A percentile compares a stretch with the other conserved stretches of the same genome.
These are phyloP conservation scores for Thermothelomyces thermophilus DNA, from an alignment of 2,329 filamentous ascomycete genomes.

Conservation along the genomic window DNA sequence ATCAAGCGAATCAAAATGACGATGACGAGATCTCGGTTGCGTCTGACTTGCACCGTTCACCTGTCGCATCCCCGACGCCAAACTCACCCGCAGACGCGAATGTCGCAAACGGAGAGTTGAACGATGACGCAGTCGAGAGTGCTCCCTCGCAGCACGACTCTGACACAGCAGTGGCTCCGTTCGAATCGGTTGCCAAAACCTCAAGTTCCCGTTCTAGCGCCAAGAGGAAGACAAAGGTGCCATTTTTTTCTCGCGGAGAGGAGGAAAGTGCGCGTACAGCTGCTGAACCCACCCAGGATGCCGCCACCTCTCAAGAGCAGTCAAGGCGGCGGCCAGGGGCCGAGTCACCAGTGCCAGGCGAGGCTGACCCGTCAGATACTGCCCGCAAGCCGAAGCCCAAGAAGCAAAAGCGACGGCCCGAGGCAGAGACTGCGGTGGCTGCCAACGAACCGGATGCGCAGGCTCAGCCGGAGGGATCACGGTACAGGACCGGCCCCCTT, in stretches of 20 bases:
- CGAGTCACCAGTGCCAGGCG: background rate
- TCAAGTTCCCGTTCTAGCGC: background rate
- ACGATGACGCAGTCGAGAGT: background rate
- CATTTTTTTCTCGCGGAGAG: constrained; percentile 11
- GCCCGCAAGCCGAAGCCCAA: background rate
- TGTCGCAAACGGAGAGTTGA: background rate
- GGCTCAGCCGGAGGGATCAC: background rate
- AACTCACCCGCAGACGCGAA: background rate
- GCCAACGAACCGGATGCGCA: background rate
- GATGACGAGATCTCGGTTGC: background rate
- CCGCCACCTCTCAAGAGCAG: constrained; percentile 1
- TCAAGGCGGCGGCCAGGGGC: background rate
- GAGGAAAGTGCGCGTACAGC: constrained; percentile 10
- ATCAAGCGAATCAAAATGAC: background rate
- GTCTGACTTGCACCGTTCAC: background rate
- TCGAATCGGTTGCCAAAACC: background rate
- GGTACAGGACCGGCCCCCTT: constrained; percentile 15
- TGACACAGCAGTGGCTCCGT: background rate
- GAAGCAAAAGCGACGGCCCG: background rate
- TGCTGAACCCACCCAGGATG: constrained; percentile 11
- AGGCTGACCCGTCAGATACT: background rate
- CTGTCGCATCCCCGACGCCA: background rate
- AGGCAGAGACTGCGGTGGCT: background rate
- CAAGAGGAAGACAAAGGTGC: constrained; percentile 15
- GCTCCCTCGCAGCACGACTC: background rate